Base-by-base conservation (phyloP, 192 early-diverging fungal genomes). In the Coemansia sp. region DNA sequence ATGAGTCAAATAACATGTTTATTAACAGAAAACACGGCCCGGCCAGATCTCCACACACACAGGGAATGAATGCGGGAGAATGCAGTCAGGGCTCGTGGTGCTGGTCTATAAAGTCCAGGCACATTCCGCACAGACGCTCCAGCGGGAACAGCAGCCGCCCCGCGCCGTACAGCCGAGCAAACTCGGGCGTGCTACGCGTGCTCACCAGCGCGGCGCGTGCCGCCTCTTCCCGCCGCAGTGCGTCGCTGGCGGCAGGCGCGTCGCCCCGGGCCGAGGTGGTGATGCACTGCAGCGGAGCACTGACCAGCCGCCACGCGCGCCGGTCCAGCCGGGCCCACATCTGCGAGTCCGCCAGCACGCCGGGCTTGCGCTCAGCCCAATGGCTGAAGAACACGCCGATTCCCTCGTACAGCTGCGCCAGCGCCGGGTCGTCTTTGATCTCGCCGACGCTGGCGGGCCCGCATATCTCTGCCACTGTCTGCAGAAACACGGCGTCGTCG, bases 351-450 rank as follows among this genome's bases (percentile, higher is more conserved):
- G 53, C 51, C 21, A 69, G 46, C 38, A 60, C 59, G 11, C 74
- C 74, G 6, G 68, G 69, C 37, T 67, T 71, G 37, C 74, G 74
- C 21, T 43, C 5, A 44, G 45, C 53, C 63, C 64, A 77, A 23
- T 70, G 56, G 12, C 63, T 71, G 16, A 77, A 77, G 38, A 77
- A 77, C 37, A 77, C 74, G 44, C 74, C 69, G 14, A 78, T 66
- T 23, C 65, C 69, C 42, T 70, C 67, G 32, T 78, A 78, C n/a
- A 78, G 57, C 47, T 51, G 68, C 3, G 60, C 64, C 67, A 78
- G 56, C 8, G 61, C 57, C 6, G 69, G 60, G 32, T 78, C 75
- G 11, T 78, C 75, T 11, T 50, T 42, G 45, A 78, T 66, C 40
- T 78, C 75, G 11, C 20, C 41, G 3, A 66, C 10, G 39, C 68